phyloP scores from a whole-genome alignment of 495 filamentous ascomycete species.

The Aspergillus avenaceus region DNA sequence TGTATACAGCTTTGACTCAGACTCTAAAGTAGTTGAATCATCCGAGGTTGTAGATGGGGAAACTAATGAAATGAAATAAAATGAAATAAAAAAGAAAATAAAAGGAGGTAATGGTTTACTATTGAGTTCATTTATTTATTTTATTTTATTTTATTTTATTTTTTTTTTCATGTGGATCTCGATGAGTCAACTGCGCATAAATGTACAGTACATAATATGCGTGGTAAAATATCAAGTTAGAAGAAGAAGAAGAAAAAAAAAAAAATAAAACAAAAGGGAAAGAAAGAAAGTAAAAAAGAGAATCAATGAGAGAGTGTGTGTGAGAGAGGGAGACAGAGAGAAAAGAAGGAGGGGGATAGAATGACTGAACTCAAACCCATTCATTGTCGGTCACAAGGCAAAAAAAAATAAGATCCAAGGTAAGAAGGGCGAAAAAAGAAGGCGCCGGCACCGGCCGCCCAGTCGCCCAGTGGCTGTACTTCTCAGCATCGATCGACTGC shows the following conservation, averaged over 20 bases:
- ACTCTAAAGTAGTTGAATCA: too few relatives aligned
- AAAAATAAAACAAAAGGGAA: too few relatives aligned
- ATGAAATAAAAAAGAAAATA: not conserved
- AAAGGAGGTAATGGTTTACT: not conserved
- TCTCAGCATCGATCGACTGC: not conserved
- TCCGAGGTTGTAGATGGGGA: too few relatives aligned
- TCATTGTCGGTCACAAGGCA: not conserved
- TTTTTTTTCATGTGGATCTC: not conserved
- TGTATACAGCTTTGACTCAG: not conserved
- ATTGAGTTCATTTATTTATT: too few relatives aligned
- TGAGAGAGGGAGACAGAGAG: too few relatives aligned
- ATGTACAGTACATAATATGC: not conserved
- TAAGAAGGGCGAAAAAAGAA: too few relatives aligned
- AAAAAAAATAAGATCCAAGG: too few relatives aligned
- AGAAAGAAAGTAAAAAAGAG: too few relatives aligned
- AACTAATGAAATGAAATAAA: not conserved
- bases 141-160: too few relatives aligned
- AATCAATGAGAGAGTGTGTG: too few relatives aligned
- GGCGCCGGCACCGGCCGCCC: not conserved
- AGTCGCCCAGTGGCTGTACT: not conserved
- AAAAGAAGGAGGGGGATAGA: not conserved
- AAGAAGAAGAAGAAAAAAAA: not conserved
- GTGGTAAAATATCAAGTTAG: not conserved
- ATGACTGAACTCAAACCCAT: too few relatives aligned
- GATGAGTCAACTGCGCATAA: constrained; percentile 1